Percentiles rank a stretch among this genome's conserved stretches.
phyloP scores from a whole-genome alignment of 192 early-diverging fungal genomes.

The Chytriomyces hyalinus region DNA sequence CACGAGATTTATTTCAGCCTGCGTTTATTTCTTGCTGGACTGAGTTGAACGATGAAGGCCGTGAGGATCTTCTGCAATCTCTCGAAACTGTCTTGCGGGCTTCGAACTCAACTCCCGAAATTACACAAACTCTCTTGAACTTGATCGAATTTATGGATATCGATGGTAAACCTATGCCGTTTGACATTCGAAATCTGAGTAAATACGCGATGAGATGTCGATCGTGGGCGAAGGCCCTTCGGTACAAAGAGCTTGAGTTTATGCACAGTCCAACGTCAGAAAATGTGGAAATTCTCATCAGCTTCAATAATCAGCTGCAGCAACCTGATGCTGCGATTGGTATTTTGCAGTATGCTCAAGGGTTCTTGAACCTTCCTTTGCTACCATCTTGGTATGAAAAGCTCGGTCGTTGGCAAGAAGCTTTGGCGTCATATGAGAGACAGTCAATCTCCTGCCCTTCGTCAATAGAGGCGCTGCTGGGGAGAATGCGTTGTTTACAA shows the following conservation, averaged over 20 bases:
- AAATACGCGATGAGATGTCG: constrained; percentile 82
- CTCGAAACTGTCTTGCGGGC: constrained; percentile 74
- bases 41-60: constrained; percentile 75
- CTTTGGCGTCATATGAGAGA: constrained; percentile 72
- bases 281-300: constrained; percentile 81
- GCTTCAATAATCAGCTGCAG: constrained; percentile 84
- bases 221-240: constrained; percentile 87
- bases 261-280: constrained; percentile 33
- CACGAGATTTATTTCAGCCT: constrained; percentile 83
- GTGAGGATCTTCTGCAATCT: constrained; percentile 73
- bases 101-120: constrained; percentile 76
- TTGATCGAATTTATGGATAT: constrained; percentile 93
- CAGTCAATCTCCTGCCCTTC: constrained; percentile 54
- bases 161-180: constrained; percentile 83
- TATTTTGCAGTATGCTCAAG: constrained; percentile 70
- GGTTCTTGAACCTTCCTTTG: constrained; percentile 57
- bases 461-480: constrained; percentile 55
- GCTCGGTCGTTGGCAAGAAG: constrained; percentile 84
- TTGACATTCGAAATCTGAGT: constrained; percentile 79
- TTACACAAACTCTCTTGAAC: constrained; percentile 80
- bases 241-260: constrained; percentile 89
- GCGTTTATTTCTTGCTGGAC: constrained; percentile 90
- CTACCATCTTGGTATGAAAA: constrained; percentile 82
- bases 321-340: constrained; percentile 87
- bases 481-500: constrained; percentile 81